Evolutionary conservation across 768 basidiomycete genomes (phyloP).

Genomic region (Tylopilus felleus): DNA sequence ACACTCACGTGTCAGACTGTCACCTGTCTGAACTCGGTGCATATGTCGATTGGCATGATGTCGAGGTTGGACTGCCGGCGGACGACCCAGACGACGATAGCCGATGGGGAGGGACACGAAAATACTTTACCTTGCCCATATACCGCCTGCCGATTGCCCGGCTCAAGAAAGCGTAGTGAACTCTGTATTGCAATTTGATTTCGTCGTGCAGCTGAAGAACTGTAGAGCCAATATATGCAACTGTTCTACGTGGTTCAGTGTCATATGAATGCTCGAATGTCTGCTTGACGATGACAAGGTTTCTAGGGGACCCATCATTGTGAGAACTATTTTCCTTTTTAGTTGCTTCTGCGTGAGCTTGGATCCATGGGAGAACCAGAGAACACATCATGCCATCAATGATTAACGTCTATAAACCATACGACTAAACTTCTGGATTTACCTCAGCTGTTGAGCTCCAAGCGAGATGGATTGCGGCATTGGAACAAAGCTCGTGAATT

Average conservation of each 20-base stretch:
- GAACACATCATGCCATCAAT: not conserved
- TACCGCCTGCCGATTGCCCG: constrained; percentile 64
- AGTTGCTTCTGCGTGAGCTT: not conserved
- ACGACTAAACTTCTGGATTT: too few species aligned
- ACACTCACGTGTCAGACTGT: constrained; percentile 77
- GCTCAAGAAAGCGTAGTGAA: constrained; percentile 21
- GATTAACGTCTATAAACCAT: not conserved
- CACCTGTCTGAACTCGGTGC: constrained; percentile 82
- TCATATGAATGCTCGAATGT: not conserved
- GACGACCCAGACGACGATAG: constrained; percentile 42
- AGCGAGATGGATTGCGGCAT: not conserved
- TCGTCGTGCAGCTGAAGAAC: not conserved
- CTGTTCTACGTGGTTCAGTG: not conserved
- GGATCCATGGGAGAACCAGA: not conserved
- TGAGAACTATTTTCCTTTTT: not conserved
- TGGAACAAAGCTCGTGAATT: not conserved
- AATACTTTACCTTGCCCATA: constrained; percentile 74
- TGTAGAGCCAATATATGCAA: not conserved
- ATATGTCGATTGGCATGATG: constrained; percentile 77
- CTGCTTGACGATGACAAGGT: not conserved
- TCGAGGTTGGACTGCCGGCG: constrained; percentile 56
- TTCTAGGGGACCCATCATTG: not conserved
- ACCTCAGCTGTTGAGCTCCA: too few species aligned
- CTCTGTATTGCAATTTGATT: not conserved
- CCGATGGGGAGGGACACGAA: constrained; percentile 72